These are phyloP conservation scores for Kazachstania sp. DNA, from an alignment of 1,139 yeast genomes.

Conservation along the genomic window DNA sequence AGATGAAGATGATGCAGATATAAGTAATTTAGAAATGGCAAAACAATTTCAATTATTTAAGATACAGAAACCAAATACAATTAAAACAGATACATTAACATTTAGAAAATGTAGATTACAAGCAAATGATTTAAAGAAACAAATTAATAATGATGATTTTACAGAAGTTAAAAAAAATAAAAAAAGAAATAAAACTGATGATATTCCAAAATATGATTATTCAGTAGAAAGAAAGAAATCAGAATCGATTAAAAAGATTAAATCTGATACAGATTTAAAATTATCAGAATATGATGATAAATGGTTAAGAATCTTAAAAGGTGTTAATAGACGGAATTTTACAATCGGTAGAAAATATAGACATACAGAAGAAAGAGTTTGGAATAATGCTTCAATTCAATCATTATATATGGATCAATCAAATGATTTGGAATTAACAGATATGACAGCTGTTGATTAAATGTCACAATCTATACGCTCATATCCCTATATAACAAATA, in stretches of 20 bases:
- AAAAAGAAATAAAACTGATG: not conserved
- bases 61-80: not conserved
- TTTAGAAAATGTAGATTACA: not conserved
- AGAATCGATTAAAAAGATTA: not conserved
- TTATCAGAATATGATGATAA: constrained; percentile 1
- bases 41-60: not conserved
- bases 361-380: not conserved
- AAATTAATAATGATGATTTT: not conserved
- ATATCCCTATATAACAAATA: not conserved
- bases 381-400: not conserved
- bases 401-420: not conserved
- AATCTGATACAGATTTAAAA: not conserved
- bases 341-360: not conserved
- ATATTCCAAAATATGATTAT: not conserved
- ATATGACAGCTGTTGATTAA: not conserved
- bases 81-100: not conserved
- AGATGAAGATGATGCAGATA: not conserved
- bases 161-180: not conserved
- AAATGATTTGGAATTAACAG: not conserved
- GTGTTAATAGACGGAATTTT: constrained; percentile 1
- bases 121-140: not conserved
- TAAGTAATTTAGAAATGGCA: constrained; percentile 1
- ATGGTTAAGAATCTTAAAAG: constrained; percentile 5
- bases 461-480: not conserved
- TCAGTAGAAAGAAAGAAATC: not conserved